A percentile compares a stretch with the other conserved stretches of the same genome.
These are phyloP conservation scores for Volvox africanus DNA, from an alignment of 139 green algal species.

Conservation along the genomic window DNA sequence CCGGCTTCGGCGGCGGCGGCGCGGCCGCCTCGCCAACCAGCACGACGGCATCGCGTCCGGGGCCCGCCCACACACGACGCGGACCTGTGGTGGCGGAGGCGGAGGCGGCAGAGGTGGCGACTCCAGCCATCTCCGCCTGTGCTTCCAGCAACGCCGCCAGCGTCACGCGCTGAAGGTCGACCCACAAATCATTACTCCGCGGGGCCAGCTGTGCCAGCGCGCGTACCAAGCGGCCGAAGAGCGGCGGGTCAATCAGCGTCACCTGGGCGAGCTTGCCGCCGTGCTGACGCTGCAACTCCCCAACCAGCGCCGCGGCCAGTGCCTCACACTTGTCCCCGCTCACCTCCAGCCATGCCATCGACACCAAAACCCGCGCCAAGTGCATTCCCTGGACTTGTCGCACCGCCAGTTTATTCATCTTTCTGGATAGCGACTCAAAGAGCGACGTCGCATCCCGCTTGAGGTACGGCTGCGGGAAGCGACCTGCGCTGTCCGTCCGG, in stretches of 20 bases:
- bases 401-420: neutral
- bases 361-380: slow-evolving; percentile 17
- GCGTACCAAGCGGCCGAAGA: slow-evolving; percentile 12
- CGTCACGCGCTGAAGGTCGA: slow-evolving; percentile 38
- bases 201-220: slow-evolving; percentile 27
- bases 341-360: neutral
- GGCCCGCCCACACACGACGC: neutral
- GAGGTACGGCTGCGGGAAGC: neutral
- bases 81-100: neutral
- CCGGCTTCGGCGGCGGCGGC: neutral
- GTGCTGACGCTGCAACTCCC: neutral
- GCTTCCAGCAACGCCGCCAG: slow-evolving; percentile 18
- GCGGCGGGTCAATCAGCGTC: neutral
- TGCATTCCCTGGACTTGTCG: slow-evolving; percentile 26
- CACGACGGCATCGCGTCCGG: neutral
- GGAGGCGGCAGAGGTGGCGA: neutral
- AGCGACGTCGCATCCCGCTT: neutral
- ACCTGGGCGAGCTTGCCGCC: slow-evolving; percentile 13
- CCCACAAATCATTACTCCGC: neutral
- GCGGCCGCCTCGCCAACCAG: neutral
- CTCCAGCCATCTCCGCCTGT: neutral
- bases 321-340: neutral
- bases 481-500: neutral
- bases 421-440: neutral
- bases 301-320: neutral